A percentile compares a stretch with the other conserved stretches of the same genome.
Evolutionary conservation across 139 green algal species (phyloP).

Genomic region (Haematococcus lacustris): DNA sequence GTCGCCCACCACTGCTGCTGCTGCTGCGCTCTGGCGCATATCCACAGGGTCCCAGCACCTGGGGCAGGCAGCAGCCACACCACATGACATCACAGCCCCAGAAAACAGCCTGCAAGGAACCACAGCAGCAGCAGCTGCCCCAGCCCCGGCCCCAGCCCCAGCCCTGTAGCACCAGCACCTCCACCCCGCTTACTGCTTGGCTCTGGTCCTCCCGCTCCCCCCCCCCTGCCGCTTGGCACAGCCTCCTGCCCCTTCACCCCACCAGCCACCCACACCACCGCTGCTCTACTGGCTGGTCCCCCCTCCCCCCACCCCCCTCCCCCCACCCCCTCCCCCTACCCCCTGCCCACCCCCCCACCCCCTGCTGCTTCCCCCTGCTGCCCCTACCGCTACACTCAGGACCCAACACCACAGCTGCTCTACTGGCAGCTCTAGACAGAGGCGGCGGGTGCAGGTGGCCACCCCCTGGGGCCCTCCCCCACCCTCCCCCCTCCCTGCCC

Average conservation of each 20-base stretch:
- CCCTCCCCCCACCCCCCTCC: too few species aligned
- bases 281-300: too few species aligned
- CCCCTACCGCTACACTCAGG: background rate
- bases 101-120: background rate
- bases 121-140: background rate
- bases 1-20: conserved; percentile 47
- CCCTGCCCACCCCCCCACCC: too few species aligned
- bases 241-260: too few species aligned
- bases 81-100: background rate
- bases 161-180: background rate
- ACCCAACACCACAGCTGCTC: background rate
- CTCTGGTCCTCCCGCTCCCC: too few species aligned
- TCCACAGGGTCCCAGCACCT: conserved; percentile 67
- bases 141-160: background rate
- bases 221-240: too few species aligned
- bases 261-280: too few species aligned
- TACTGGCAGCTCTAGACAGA: background rate
- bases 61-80: background rate
- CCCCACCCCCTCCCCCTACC: too few species aligned
- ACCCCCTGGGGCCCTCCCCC: background rate
- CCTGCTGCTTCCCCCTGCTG: too few species aligned
- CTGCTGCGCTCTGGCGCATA: conserved; percentile 35
- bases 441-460: background rate
- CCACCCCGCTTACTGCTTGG: too few species aligned
- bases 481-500: background rate